Evolutionary conservation across 2,329 filamentous ascomycete species (phyloP).

Genomic region (Cladosporium halotolerans): DNA sequence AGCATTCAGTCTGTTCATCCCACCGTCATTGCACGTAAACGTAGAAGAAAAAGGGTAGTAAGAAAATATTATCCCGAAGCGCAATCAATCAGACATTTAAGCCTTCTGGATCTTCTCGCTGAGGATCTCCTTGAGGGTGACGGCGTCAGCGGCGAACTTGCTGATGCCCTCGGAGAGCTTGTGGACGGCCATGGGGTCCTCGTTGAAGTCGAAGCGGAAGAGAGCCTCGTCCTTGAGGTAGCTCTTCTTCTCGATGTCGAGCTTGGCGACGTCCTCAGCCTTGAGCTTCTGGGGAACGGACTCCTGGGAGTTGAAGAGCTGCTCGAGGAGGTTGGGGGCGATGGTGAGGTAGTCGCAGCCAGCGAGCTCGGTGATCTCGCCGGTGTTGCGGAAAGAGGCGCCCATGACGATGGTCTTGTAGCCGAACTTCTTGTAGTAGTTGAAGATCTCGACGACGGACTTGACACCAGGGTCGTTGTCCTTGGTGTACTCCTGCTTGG

Average conservation of each 20-base stretch:
- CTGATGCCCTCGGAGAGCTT: conserved; percentile 99
- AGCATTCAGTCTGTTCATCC: conserved; percentile 7
- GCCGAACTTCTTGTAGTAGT: conserved; percentile 99
- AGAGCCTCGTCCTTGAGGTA: conserved; percentile 84
- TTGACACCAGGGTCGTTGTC: conserved; percentile 93
- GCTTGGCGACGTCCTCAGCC: conserved; percentile 54
- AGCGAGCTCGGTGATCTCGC: conserved; percentile 96
- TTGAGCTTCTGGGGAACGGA: conserved; percentile 90
- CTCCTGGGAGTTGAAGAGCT: conserved; percentile 78
- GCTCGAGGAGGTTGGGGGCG: conserved; percentile 88
- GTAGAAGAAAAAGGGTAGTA: neutral
- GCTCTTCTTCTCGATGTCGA: conserved; percentile 78
- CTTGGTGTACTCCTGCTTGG: conserved; percentile 87
- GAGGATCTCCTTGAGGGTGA: conserved; percentile 88
- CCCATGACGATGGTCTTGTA: conserved; percentile 99
- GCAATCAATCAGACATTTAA: conserved; percentile 4
- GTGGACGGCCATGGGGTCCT: conserved; percentile 98
- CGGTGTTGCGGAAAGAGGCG: conserved; percentile 91
- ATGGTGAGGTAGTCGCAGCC: conserved; percentile 99
- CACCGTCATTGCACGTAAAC: conserved; percentile 8
- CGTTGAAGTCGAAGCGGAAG: conserved; percentile 99
- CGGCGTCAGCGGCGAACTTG: conserved; percentile 95
- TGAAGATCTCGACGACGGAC: conserved; percentile 89
- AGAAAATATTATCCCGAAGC: neutral
- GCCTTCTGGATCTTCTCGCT: conserved; percentile 65